phyloP scores from a whole-genome alignment of 768 basidiomycete species.

The Mycena chlorophos region DNA sequence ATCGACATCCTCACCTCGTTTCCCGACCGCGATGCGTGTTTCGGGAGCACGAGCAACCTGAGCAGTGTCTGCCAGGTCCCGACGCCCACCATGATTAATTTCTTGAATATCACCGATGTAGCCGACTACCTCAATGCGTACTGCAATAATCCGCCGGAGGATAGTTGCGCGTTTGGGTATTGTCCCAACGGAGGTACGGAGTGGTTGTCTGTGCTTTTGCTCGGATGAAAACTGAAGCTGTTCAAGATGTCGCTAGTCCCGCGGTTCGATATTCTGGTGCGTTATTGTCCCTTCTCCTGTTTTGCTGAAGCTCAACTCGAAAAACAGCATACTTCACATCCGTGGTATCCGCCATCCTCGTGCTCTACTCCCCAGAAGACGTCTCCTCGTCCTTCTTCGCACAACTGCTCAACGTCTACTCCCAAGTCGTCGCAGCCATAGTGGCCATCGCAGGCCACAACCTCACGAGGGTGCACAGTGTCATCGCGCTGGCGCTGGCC shows the following conservation, averaged over 20 bases:
- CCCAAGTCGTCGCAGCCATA: conserved; percentile 17
- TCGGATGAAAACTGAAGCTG: not conserved
- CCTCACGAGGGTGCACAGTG: conserved; percentile 18
- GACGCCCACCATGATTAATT: conserved; percentile 11
- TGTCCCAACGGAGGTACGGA: conserved; percentile 4
- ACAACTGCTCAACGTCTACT: conserved; percentile 21
- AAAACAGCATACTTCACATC: conserved; percentile 18
- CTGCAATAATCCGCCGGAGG: conserved; percentile 12
- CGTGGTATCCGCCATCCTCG: conserved; percentile 18
- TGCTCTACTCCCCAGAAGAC: conserved; percentile 16
- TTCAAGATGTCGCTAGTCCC: conserved; percentile 17
- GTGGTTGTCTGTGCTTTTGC: not conserved
- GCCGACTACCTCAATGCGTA: conserved; percentile 10
- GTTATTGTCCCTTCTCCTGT: not conserved
- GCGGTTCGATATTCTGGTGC: conserved; percentile 16
- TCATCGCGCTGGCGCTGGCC: conserved; percentile 16
- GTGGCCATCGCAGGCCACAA: conserved; percentile 12
- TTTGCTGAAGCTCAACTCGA: not conserved
- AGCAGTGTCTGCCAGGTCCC: conserved; percentile 19
- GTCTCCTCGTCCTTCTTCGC: conserved; percentile 15
- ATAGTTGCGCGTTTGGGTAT: conserved; percentile 18
- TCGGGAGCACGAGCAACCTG: conserved; percentile 11
- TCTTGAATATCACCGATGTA: conserved; percentile 15
- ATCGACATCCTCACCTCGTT: not conserved
- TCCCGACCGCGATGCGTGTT: conserved; percentile 15